Base-by-base conservation (phyloP, 495 filamentous ascomycete species). In the Entonaema liquescens region DNA sequence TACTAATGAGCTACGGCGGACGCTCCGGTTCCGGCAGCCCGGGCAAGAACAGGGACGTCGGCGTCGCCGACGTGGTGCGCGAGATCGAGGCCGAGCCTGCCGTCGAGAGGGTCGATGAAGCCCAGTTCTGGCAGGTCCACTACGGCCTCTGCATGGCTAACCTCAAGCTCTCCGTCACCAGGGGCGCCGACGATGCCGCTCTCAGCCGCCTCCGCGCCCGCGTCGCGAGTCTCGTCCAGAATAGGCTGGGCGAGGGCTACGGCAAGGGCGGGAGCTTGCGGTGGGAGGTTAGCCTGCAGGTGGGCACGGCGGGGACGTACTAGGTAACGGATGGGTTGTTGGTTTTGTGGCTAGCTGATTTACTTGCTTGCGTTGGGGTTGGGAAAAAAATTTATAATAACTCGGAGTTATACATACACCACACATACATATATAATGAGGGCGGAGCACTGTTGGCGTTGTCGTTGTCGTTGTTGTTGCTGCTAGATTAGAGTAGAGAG, bases 61-160 rank as follows among this genome's bases (percentile, higher is more conserved):
- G 88, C 8, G 91, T 98, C 0, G 83, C 85, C 0, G 90, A 91
- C 49, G 91, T 97, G 2, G 82, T 99, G 61, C 86, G 86, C 28
- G 94, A 95, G 77, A 94, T 99, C 63, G 90, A 92, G 76, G 85
- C 88, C 6, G 94, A 97, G 60, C 89, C 89, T 7, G 84, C 85
- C 31, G 89, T 99, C 7, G 87, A 85, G 33, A 84, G 84, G 1
- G 88, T 99, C 57, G 92, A 96, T 59, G 95, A 97, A 75, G 94
- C 93, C 1, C 86, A 91, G 74, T 97, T 99, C 81, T 99, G 95
- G 95, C 95, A 99, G 82, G 96, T 98, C 19, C 95, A 99, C 79
- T 97, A 98, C 77, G 94, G 95, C 2, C 83, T 98, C 40, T 95
- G 92, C 75, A 97, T 97, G 91, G 95, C 95, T 12, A 97, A 95